Evolutionary conservation across 129 eudicot species (phyloP).

Genomic region (Erigeron canadensis): DNA sequence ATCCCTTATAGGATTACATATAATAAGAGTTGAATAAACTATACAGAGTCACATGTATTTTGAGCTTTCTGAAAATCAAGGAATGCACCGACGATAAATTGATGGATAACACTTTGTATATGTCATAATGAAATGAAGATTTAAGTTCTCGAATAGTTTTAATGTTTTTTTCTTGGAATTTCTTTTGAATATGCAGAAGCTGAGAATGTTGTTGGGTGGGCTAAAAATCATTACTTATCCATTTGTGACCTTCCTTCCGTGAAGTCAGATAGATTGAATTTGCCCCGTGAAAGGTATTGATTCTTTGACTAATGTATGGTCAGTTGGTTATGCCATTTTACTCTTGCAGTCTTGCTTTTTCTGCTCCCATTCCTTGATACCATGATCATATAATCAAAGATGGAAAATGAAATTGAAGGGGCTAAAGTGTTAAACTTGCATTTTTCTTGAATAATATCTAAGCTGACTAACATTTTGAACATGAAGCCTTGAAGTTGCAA

Average conservation of each 20-base stretch:
- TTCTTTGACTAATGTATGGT: neutral
- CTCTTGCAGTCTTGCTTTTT: neutral
- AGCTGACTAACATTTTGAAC: conserved; percentile 24
- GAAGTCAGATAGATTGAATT: conserved; percentile 61
- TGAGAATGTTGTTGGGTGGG: conserved; percentile 98
- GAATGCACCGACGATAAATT: neutral
- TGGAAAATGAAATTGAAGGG: neutral
- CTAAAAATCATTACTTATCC: conserved; percentile 81
- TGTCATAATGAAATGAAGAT: neutral
- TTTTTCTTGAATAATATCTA: conserved; percentile 10
- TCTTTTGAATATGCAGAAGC: conserved; percentile 61
- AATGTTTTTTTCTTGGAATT: conserved; percentile 1
- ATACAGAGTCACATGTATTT: too few species aligned
- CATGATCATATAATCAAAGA: conserved; percentile 5
- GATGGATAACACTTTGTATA: neutral
- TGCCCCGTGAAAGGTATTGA: conserved; percentile 83
- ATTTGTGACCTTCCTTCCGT: conserved; percentile 62
- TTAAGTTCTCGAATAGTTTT: conserved; percentile 11
- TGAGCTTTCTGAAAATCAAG: too few species aligned
- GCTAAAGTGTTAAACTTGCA: neutral
- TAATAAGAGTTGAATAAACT: too few species aligned
- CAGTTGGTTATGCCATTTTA: neutral
- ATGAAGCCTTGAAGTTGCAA: conserved; percentile 80
- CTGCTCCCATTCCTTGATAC: neutral
- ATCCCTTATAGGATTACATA: too few species aligned